Evolutionary conservation across 805 yeast genomes (phyloP), one percentile per base, ranked within the genome.

Genomic region (Lachancea fermentati): DNA sequence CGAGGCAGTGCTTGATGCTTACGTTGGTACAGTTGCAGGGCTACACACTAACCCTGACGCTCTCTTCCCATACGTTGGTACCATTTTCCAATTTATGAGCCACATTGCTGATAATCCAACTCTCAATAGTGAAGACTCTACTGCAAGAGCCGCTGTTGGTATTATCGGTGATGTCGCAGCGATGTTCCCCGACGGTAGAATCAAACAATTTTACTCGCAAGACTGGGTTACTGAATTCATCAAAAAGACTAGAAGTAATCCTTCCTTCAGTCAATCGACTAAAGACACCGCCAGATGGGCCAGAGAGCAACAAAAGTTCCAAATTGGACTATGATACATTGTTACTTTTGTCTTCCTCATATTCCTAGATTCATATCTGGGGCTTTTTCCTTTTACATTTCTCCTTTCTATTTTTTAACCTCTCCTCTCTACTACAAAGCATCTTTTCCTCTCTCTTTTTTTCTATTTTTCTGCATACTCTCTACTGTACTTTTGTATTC

Each of bases 221-320:
- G 79, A 72, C 2, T 87, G 96, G 96, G 78, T 93, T 19, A 67
- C 83, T 5, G 81, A 78, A 18, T 76, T 85, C 57, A 81, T 93
- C 58, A 81, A 78, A 60, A 76, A 71, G 57, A 81, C 89, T 16
- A 77, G 93, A 62, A 56, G 76, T 39, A 81, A 80, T 57, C 71
- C 74, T 46, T 52, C 69, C 24, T 85, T 79, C 57, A 69, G 78
- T 26, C 77, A 75, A 52, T 66, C 72, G 41, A 87, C 97, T 9
- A 79, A 77, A 59, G 93, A 84, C 55, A 85, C 96, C n/a, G 97
- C 97, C 6, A 78, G 89, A 66, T 93, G 97, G 97, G 97, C 98
- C 12, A 77, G 93, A 51, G 96, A 85, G 55, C 95, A 68, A 47
- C 65, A 60, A 41, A 59, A 58, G 34, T 47, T 45, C 33, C 65